phyloP scores from a whole-genome alignment of 345 rosid genomes.

The Acer campestre region DNA sequence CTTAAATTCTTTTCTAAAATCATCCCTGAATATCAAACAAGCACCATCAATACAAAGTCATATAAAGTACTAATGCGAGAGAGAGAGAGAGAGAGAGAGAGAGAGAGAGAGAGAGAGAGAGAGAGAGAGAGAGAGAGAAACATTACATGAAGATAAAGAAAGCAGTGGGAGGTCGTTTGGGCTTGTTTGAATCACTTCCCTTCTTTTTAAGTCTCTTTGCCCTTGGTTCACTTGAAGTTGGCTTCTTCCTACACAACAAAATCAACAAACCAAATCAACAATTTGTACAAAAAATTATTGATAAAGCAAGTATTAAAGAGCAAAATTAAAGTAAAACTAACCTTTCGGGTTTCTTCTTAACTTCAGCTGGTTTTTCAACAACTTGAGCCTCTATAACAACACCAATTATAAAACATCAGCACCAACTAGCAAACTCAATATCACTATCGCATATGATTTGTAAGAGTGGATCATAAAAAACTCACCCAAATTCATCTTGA shows the following conservation, averaged over 20 bases:
- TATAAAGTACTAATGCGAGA: no score
- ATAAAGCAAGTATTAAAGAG: neutral
- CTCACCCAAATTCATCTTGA: slow-evolving; percentile 74
- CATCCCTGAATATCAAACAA: slow-evolving; percentile 51
- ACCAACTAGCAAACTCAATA: neutral
- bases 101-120: neutral
- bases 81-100: neutral
- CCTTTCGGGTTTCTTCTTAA: slow-evolving; percentile 76
- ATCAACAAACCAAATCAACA: neutral
- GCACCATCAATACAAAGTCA: slow-evolving; percentile 4
- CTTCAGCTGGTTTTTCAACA: slow-evolving; percentile 63
- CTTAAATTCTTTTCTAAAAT: slow-evolving; percentile 65
- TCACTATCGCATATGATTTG: neutral
- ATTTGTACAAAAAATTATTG: neutral
- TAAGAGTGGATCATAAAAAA: neutral
- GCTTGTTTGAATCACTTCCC: slow-evolving; percentile 46
- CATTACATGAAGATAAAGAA: slow-evolving; percentile 82
- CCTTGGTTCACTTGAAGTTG: slow-evolving; percentile 66
- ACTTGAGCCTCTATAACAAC: slow-evolving; percentile 67
- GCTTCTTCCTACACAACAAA: slow-evolving; percentile 55
- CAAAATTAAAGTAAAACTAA: neutral
- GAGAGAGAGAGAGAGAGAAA: neutral
- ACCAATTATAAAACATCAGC: neutral
- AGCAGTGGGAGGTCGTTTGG: slow-evolving; percentile 86
- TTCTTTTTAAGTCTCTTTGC: slow-evolving; percentile 60